phyloP scores from a whole-genome alignment of 1,284 basidiomycete species.

The Fomitiporia mediterranea region DNA sequence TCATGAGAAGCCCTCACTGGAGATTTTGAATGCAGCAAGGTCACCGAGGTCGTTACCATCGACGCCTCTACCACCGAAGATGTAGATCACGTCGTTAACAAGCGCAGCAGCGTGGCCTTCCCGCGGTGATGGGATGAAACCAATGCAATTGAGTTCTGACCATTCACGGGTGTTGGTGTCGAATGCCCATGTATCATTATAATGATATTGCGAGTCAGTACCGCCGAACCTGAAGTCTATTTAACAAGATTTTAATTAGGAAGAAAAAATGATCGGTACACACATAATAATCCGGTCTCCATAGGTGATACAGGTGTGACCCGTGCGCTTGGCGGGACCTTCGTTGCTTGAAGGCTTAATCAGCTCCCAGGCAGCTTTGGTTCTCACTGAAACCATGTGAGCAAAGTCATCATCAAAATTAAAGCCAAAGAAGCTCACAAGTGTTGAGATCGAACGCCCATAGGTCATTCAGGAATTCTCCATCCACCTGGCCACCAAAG shows the following conservation, averaged over 20 bases:
- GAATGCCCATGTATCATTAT: slow-evolving; percentile 99
- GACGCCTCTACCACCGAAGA: slow-evolving; percentile 96
- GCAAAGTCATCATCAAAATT: slow-evolving; percentile 9
- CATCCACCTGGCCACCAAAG: slow-evolving; percentile 97
- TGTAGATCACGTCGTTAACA: slow-evolving; percentile 97
- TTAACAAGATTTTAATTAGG: slow-evolving; percentile 17
- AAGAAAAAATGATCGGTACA: slow-evolving; percentile 25
- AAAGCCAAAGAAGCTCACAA: slow-evolving; percentile 46
- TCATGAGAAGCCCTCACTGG: slow-evolving; percentile 55
- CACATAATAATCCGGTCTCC: slow-evolving; percentile 86
- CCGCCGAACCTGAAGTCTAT: slow-evolving; percentile 77
- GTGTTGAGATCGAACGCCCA: slow-evolving; percentile 97
- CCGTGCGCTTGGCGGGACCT: slow-evolving; percentile 84
- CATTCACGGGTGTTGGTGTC: slow-evolving; percentile 81
- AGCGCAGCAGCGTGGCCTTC: slow-evolving; percentile 97
- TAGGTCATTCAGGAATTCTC: slow-evolving; percentile 92
- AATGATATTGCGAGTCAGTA: slow-evolving; percentile 97
- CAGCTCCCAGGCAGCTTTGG: slow-evolving; percentile 76
- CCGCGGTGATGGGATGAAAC: slow-evolving; percentile 93
- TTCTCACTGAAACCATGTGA: slow-evolving; percentile 48
- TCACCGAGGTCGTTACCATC: slow-evolving; percentile 97
- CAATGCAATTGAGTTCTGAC: slow-evolving; percentile 95
- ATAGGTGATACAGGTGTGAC: slow-evolving; percentile 86
- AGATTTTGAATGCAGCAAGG: slow-evolving; percentile 94
- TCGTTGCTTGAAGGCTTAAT: slow-evolving; percentile 60